Evolutionary conservation across 345 rosid species (phyloP).

Genomic region (Punica granatum): DNA sequence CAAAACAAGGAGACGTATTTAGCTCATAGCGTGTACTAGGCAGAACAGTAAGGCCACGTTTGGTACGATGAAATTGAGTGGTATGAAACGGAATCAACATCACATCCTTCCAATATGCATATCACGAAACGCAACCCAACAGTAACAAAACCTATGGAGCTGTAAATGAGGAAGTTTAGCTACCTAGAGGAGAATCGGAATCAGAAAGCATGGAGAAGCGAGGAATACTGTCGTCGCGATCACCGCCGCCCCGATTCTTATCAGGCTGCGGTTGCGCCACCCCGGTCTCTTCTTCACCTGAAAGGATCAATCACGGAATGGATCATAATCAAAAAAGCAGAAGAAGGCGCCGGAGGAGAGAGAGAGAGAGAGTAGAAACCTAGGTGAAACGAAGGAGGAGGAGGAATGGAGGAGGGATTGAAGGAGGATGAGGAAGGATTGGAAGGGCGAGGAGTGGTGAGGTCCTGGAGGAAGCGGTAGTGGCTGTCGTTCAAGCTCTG

Average conservation of each 20-base stretch:
- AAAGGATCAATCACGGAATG: background rate
- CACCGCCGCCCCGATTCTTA: slow-evolving; percentile 22
- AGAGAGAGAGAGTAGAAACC: slow-evolving; percentile 12
- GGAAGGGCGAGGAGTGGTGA: slow-evolving; percentile 44
- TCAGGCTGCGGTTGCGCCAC: slow-evolving; percentile 11
- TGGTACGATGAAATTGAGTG: no score
- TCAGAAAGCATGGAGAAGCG: slow-evolving; percentile 33
- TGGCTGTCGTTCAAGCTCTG: slow-evolving; percentile 78
- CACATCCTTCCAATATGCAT: no score
- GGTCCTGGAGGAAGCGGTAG: slow-evolving; percentile 69
- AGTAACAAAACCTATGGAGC: background rate
- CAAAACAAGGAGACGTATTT: background rate
- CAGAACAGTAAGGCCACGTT: no score
- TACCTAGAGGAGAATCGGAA: slow-evolving; percentile 49
- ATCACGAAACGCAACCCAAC: background rate
- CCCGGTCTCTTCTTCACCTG: background rate
- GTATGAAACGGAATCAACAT: no score
- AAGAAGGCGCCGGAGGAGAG: background rate
- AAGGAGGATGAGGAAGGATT: slow-evolving; percentile 20
- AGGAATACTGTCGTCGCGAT: slow-evolving; percentile 18
- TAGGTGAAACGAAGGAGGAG: slow-evolving; percentile 15
- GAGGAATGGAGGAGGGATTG: slow-evolving; percentile 6
- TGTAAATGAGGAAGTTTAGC: background rate
- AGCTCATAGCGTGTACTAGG: no score
- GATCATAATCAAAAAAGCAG: background rate